phyloP scores from a whole-genome alignment of 495 filamentous ascomycete genomes.

The Talaromyces trachyspermus region DNA sequence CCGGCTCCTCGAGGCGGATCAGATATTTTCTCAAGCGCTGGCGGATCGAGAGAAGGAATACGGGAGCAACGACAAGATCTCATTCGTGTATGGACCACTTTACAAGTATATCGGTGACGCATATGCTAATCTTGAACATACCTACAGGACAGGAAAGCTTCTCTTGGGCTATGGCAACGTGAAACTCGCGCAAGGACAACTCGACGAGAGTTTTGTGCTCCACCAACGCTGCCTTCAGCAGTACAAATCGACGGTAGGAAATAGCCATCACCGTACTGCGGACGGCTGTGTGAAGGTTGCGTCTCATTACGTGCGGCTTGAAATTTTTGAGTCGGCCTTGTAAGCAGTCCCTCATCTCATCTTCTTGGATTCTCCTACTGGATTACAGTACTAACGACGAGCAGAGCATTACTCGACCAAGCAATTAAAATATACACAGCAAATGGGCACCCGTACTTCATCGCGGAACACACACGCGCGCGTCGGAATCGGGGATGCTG shows the following conservation, averaged over 20 bases:
- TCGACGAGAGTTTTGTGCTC: conserved; percentile 14
- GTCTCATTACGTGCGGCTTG: conserved; percentile 14
- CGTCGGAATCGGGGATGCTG: background rate
- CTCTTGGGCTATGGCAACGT: conserved; percentile 20
- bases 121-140: background rate
- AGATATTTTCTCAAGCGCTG: conserved; percentile 11
- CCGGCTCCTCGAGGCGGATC: conserved; percentile 11
- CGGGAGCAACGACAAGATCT: conserved; percentile 12
- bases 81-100: conserved; percentile 16
- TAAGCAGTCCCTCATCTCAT: conserved; percentile 9
- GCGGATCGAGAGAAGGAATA: conserved; percentile 12
- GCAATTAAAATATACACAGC: conserved; percentile 9
- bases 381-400: background rate
- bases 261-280: conserved; percentile 18
- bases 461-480: conserved; percentile 3
- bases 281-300: conserved; percentile 16
- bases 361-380: background rate
- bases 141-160: conserved; percentile 19
- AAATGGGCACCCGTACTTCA: background rate
- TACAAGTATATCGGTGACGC: background rate
- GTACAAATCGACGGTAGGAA: conserved; percentile 17
- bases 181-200: conserved; percentile 5
- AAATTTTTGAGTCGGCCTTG: conserved; percentile 11
- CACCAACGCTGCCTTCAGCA: conserved; percentile 13
- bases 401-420: conserved; percentile 4